These are phyloP conservation scores for Microdochium paspali DNA, from an alignment of 2,329 filamentous ascomycete genomes.

Conservation along the genomic window DNA sequence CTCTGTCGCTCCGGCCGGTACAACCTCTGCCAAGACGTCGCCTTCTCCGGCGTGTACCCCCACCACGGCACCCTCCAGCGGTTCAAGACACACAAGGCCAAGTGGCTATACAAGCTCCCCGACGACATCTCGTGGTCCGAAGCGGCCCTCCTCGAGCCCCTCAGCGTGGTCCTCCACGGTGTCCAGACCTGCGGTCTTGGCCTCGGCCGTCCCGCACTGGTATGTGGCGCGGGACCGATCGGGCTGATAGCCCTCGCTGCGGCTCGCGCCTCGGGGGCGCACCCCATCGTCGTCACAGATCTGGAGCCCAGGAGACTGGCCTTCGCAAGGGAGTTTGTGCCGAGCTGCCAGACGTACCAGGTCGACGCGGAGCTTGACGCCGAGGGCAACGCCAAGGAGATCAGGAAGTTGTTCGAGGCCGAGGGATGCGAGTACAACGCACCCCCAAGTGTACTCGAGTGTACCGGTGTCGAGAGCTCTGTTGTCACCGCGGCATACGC, in stretches of 20 bases:
- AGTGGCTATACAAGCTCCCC: slow-evolving; percentile 49
- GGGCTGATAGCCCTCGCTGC: slow-evolving; percentile 48
- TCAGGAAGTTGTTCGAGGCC: slow-evolving; percentile 42
- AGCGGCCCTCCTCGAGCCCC: slow-evolving; percentile 54
- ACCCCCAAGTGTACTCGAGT: slow-evolving; percentile 52
- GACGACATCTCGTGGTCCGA: slow-evolving; percentile 46
- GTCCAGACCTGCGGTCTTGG: slow-evolving; percentile 41
- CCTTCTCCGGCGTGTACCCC: slow-evolving; percentile 53
- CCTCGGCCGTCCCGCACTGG: slow-evolving; percentile 43
- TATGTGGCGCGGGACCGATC: slow-evolving; percentile 57
- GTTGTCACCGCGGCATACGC: slow-evolving; percentile 48
- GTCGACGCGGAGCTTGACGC: slow-evolving; percentile 34
- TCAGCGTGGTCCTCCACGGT: slow-evolving; percentile 55
- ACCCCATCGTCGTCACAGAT: slow-evolving; percentile 56
- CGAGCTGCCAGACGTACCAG: slow-evolving; percentile 42
- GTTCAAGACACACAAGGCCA: slow-evolving; percentile 52
- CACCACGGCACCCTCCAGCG: slow-evolving; percentile 51
- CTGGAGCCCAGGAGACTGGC: slow-evolving; percentile 44
- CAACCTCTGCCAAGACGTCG: slow-evolving; percentile 53
- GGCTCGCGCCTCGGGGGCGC: slow-evolving; percentile 51
- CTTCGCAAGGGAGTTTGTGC: slow-evolving; percentile 50
- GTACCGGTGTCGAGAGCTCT: slow-evolving; percentile 56
- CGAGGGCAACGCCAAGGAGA: slow-evolving; percentile 39
- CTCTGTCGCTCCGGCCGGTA: slow-evolving; percentile 51
- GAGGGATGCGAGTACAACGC: slow-evolving; percentile 40